Evolutionary conservation across 2,329 filamentous ascomycete genomes (phyloP), one percentile per base, ranked within the genome.

Genomic region (Metarhizium sp.): DNA sequence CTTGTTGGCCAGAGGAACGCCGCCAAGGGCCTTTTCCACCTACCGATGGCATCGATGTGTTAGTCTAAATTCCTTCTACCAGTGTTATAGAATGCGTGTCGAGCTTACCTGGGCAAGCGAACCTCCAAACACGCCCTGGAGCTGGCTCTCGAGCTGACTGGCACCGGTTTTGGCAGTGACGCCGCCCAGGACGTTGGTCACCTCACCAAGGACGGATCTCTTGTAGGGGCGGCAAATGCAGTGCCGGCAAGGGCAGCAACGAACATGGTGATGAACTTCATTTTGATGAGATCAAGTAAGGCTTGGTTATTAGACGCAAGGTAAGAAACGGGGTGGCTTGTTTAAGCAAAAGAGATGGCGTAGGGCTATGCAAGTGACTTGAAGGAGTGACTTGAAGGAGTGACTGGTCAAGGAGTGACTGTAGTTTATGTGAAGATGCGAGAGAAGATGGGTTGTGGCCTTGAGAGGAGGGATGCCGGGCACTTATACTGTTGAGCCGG

Each of bases 231-330:
- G 38, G 57, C 58, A 25, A 56, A 16, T 43, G 58, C 59, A n/a
- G 51, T 43, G 56, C 59, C 61, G 25, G 58, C 53, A 30, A 59
- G 47, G 50, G 56, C 60, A 38, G 51, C 43, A 16, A 54, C 18
- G 40, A 61, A 36, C 56, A 58, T 29, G 55, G 57, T 47, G 47
- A 58, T 57, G 59, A 60, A 61, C 53, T 59, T 61, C 60, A 63
- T 63, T 3, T 58, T 61, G 54, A 43, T 49, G 42, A 40, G 42
- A 16, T 43, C 52, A 16, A 45, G 34, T 51, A n/a, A 50, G 25
- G 36, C 36, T 29, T 51, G 30, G 32, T 25, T 38, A 4, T 49
- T 20, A 43, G 42, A 52, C 38, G 36, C 49, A 25, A 43, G 29
- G 46, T 50, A 45, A 40, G 10, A 51, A 30, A 25, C 25, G 45